Evolutionary conservation across 495 filamentous ascomycete species (phyloP).

Genomic region (Cercophora newfieldiana): DNA sequence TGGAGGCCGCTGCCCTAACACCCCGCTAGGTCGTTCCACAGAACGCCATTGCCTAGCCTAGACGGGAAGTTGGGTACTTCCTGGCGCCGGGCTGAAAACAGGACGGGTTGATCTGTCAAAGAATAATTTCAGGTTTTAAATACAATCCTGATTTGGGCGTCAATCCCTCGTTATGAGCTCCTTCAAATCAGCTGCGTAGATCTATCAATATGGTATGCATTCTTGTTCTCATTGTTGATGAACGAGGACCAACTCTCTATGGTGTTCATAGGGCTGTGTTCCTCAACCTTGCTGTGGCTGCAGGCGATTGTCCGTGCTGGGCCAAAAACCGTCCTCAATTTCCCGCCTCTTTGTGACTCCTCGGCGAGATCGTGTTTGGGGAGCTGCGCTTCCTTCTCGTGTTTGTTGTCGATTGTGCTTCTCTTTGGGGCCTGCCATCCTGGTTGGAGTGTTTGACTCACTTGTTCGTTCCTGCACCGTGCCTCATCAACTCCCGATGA

Average conservation of each 20-base stretch:
- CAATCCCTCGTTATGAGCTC: background rate
- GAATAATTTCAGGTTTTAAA: too few relatives aligned
- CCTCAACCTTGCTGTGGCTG: background rate
- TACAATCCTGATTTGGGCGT: too few relatives aligned
- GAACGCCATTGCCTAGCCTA: background rate
- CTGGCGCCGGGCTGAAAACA: too few relatives aligned
- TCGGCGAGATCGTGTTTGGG: background rate
- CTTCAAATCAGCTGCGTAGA: too few relatives aligned
- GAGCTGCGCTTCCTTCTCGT: background rate
- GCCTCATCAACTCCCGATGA: too few relatives aligned
- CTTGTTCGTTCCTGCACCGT: background rate
- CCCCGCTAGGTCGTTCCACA: background rate
- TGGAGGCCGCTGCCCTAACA: background rate
- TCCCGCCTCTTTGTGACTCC: background rate
- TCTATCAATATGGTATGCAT: too few relatives aligned
- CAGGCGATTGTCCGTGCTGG: background rate
- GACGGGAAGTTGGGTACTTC: too few relatives aligned
- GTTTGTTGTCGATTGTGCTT: background rate
- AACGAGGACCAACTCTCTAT: background rate
- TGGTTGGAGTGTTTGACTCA: background rate
- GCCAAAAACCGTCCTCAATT: background rate
- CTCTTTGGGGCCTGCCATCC: background rate
- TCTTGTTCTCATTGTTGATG: too few relatives aligned
- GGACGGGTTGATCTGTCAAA: too few relatives aligned
- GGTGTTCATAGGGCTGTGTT: background rate